A percentile compares a stretch with the other conserved stretches of the same genome.
These are phyloP conservation scores for Neurospora terricola DNA, from an alignment of 495 filamentous ascomycete species.

Conservation along the genomic window DNA sequence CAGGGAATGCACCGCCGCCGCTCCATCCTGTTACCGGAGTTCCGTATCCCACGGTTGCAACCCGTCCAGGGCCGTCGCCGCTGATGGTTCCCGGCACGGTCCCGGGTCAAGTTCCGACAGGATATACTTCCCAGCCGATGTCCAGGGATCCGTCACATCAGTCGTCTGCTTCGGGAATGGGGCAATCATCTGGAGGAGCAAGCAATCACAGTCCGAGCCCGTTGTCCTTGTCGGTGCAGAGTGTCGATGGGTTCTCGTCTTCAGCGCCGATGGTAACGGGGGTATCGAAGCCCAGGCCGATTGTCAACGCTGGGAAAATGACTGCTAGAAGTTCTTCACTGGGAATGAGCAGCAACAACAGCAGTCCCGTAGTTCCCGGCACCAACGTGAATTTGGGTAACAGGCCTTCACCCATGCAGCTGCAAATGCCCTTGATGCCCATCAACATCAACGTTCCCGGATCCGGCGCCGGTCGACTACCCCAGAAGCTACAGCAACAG, in stretches of 20 bases:
- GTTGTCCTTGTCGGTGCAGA: not conserved
- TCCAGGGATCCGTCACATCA: slow-evolving; percentile 29
- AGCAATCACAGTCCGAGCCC: not conserved
- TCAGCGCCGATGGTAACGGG: not conserved
- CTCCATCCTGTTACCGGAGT: not conserved
- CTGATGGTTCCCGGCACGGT: not conserved
- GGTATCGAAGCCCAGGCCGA: not conserved
- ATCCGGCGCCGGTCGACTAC: slow-evolving; percentile 6
- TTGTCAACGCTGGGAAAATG: not conserved
- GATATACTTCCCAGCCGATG: slow-evolving; percentile 51
- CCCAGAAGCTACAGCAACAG: not conserved
- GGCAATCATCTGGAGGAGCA: not conserved
- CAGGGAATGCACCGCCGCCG: not conserved
- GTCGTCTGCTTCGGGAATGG: not conserved
- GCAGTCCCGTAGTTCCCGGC: not conserved
- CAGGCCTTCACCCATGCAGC: not conserved
- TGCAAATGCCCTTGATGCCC: not conserved
- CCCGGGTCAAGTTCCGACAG: slow-evolving; percentile 16
- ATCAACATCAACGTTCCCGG: slow-evolving; percentile 9
- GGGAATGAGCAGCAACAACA: not conserved
- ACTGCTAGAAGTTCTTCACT: not conserved
- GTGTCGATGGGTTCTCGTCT: not conserved
- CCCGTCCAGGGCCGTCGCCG: not conserved
- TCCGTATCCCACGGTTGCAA: not conserved
- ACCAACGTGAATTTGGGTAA: not conserved